Base-by-base conservation (phyloP, 768 basidiomycete genomes). In the Mycena vulgaris region DNA sequence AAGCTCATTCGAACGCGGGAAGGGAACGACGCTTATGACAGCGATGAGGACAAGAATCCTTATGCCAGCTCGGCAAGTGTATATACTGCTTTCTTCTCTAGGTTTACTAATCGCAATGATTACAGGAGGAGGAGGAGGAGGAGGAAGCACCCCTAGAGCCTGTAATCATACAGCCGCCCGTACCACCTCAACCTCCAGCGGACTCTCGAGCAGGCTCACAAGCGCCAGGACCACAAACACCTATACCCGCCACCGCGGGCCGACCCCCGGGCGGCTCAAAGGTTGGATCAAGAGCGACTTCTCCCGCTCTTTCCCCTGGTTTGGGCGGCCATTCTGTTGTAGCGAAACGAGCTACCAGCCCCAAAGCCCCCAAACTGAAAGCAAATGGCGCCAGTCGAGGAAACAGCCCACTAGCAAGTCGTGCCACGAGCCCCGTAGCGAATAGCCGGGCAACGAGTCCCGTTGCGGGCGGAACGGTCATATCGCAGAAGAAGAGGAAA, bases 1-100 rank as follows among this genome's bases (percentile, higher is more conserved):
- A 97, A 96, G 81, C 86, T 96, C 23, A 89, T 98, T 76, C 91
- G 88, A 69, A 93, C 90, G 77, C 85, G 91, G 66, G 96, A 97
- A 80, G 94, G 95, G 78, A 92, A 92, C 63, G 90, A 88, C 11
- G 91, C 85, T 9, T 95, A 95, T 76, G 95, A 95, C 19, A 92
- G 90, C 58, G 94, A 95, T 51, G 93, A 95, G 25, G 92, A 95
- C 48, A 87, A 89, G 76, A 94, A 96, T 78, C 95, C 95, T 6
- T 95, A 95, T 76, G 91, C 91, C 0, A 92, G 89, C 77, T 92
- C 91, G 75, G 94, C 90, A 78, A 75, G 92, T 81, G 39, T 56
- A 45, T 57, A 58, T 45, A 25, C 14, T 13, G 21, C 3, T 23
- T 23, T 55, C 42, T 57, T 37, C 49, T 65, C 47, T 7, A 2